Evolutionary conservation across 2,329 filamentous ascomycete species (phyloP).

Genomic region (Mycogone perniciosa): DNA sequence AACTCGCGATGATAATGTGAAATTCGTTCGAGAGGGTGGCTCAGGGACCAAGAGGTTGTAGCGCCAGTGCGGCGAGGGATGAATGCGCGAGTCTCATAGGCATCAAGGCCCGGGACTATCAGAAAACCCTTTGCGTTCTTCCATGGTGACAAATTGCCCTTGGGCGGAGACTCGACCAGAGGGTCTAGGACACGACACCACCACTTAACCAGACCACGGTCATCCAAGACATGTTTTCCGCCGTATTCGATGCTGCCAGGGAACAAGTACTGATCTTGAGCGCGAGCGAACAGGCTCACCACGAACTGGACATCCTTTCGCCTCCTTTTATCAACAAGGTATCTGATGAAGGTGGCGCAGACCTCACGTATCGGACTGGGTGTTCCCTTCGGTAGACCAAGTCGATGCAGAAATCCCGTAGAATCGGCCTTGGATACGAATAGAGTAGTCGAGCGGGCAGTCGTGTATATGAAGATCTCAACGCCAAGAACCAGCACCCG

Average conservation of each 20-base stretch:
- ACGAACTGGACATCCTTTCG: constrained; percentile 62
- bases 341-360: constrained; percentile 67
- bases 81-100: constrained; percentile 72
- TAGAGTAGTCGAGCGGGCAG: constrained; percentile 71
- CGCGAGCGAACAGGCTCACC: constrained; percentile 83
- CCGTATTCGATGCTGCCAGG: constrained; percentile 81
- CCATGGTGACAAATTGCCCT: constrained; percentile 30
- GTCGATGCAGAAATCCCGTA: constrained; percentile 72
- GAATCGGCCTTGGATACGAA: constrained; percentile 98
- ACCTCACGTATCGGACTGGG: constrained; percentile 70
- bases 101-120: constrained; percentile 79
- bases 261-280: constrained; percentile 92
- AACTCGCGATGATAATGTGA: constrained; percentile 56
- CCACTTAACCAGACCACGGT: constrained; percentile 86
- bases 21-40: constrained; percentile 61
- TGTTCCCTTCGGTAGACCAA: constrained; percentile 55
- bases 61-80: constrained; percentile 48
- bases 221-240: constrained; percentile 86
- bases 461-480: constrained; percentile 83
- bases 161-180: constrained; percentile 49
- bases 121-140: constrained; percentile 66
- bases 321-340: constrained; percentile 62
- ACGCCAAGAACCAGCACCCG: constrained; percentile 70
- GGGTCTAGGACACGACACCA: constrained; percentile 88
- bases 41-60: constrained; percentile 60